Evolutionary conservation across 345 rosid genomes (phyloP), one percentile per base, ranked within the genome.

Genomic region (Firmiana major): DNA sequence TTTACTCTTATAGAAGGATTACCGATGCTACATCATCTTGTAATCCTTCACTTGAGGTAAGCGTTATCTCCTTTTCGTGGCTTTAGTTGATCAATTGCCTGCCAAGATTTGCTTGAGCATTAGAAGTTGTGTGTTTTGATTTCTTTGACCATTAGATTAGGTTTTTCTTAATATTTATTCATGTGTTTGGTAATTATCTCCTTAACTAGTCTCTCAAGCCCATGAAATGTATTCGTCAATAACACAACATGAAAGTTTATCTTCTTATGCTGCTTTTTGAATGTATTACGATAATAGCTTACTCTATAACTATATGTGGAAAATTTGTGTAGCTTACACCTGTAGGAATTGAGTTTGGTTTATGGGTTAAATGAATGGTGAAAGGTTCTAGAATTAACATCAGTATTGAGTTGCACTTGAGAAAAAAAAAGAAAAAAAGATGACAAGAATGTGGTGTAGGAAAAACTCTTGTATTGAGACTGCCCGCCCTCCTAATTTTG

Each of bases 11-110:
- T 63, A 83, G 70, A 73, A 89, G 90, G 85, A 88, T 96, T 66
- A 69, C 77, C 31, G 97, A 96, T 59, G 94, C 93, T 78, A 89
- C 97, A 5, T 82, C 88, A 74, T 74, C 88, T 19, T 96, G 99
- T 72, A 69, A 76, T 68, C 86, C 83, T 53, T 76, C 85, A 9
- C 48, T n/a, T 28, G 78, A 83, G 92, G 97, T 83, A 82, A 74
- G 78, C 38, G 46, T 8, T 19, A 21, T 54, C 75, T 75, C 63
- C 55, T 10, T 21, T 34, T 53, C 45, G 17, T n/a, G 31, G 48
- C 71, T 70, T 79, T 36, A 22, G 55, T 78, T 72, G 11, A 54
- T 71, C 65, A 58, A 45, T 12, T 24, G 16, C 66, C 38, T 55
- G 1, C 19, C 15, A 12, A 51, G n/a, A 17, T 36, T 43, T 74